Percentiles rank a stretch among this genome's conserved stretches.
Evolutionary conservation across 306 rosid species (phyloP).

Genomic region (Pterocarpus macrocarpus): DNA sequence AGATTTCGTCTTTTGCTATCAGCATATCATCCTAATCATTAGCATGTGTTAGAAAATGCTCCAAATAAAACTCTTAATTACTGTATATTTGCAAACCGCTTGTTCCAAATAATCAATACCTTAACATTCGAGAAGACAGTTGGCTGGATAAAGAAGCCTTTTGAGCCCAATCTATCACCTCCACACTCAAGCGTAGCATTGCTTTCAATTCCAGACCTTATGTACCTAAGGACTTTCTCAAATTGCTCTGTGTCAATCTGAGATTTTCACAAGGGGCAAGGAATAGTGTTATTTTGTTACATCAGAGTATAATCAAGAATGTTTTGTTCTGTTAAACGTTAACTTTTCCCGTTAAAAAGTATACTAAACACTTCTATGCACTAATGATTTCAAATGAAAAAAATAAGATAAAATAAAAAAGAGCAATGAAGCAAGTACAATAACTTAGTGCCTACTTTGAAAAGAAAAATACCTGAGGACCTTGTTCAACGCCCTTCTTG

Average conservation of each 20-base stretch:
- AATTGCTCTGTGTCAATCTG: constrained; percentile 87
- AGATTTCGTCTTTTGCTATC: constrained; percentile 95
- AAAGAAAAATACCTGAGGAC: constrained; percentile 76
- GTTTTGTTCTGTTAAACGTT: constrained; percentile 7
- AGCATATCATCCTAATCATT: constrained; percentile 82
- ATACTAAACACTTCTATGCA: no score
- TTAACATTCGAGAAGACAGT: constrained; percentile 95
- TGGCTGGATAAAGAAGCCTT: constrained; percentile 89
- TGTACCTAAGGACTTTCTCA: constrained; percentile 77
- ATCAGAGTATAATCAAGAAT: constrained; percentile 26
- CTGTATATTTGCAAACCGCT: background rate
- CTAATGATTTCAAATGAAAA: no score
- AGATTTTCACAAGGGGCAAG: constrained; percentile 27
- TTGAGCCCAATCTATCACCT: constrained; percentile 80
- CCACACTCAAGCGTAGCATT: constrained; percentile 91
- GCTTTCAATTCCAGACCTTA: constrained; percentile 77
- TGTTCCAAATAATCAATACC: constrained; percentile 52
- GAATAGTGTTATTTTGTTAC: constrained; percentile 31
- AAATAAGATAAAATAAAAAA: no score
- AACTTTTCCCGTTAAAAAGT: background rate
- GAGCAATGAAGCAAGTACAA: background rate
- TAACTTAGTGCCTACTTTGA: no score
- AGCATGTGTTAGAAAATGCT: constrained; percentile 38
- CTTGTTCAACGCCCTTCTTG: constrained; percentile 92
- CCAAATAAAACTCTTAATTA: background rate